phyloP scores from a whole-genome alignment of 2,329 filamentous ascomycete genomes.

The Nemania diffusa region DNA sequence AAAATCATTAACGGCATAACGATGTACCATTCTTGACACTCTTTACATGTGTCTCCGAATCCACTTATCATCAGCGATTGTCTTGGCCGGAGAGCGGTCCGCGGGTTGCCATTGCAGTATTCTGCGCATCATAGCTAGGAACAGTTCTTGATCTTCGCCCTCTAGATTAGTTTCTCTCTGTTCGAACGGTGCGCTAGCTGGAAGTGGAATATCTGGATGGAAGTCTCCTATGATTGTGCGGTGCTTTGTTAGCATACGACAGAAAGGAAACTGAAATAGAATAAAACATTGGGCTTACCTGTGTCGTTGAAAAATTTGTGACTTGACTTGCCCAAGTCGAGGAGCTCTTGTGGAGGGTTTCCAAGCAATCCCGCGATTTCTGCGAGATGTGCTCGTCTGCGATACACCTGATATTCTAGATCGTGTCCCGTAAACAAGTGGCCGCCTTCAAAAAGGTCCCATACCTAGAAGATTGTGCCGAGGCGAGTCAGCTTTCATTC shows the following conservation, averaged over 20 bases:
- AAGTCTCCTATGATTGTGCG: slow-evolving; percentile 13
- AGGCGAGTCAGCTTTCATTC: slow-evolving; percentile 1
- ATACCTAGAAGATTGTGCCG: slow-evolving; percentile 51
- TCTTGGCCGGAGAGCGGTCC: slow-evolving; percentile 46
- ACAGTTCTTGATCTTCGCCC: slow-evolving; percentile 46
- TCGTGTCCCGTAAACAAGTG: slow-evolving; percentile 57
- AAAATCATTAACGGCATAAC: slow-evolving; percentile 17
- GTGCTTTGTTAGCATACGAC: slow-evolving; percentile 1
- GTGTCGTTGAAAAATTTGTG: slow-evolving; percentile 54
- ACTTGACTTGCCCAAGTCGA: slow-evolving; percentile 47
- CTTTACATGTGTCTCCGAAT: slow-evolving; percentile 33
- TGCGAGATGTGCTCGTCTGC: slow-evolving; percentile 58
- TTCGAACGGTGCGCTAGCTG: slow-evolving; percentile 47
- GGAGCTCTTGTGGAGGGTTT: slow-evolving; percentile 52
- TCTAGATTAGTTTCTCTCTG: slow-evolving; percentile 52
- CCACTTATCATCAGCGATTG: slow-evolving; percentile 48
- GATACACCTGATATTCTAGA: slow-evolving; percentile 52
- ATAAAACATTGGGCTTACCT: slow-evolving; percentile 42
- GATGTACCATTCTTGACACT: slow-evolving; percentile 14
- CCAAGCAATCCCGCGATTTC: slow-evolving; percentile 61
- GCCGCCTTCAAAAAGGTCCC: slow-evolving; percentile 60
- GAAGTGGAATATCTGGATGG: slow-evolving; percentile 50
- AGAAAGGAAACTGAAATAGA: slow-evolving; percentile 1
- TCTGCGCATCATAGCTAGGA: slow-evolving; percentile 51
- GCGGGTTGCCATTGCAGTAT: slow-evolving; percentile 53